Evolutionary conservation across 495 filamentous ascomycete species (phyloP).

Genomic region (Neurospora pannonica): DNA sequence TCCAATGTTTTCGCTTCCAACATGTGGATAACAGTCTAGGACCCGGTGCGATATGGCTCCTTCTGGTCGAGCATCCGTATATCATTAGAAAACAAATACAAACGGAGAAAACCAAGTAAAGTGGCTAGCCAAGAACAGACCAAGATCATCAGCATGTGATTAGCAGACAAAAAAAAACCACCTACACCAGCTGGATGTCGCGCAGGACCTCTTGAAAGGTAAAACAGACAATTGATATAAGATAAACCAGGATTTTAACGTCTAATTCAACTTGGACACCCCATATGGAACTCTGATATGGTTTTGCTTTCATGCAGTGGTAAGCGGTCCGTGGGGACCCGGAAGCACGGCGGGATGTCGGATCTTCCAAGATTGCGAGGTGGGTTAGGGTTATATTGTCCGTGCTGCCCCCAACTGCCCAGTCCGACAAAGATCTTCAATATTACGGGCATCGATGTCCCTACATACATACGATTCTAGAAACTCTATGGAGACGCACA

Average conservation of each 20-base stretch:
- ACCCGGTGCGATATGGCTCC: not conserved
- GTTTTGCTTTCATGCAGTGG: not conserved
- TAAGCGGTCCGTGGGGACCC: not conserved
- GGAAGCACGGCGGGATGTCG: not conserved
- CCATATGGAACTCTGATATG: not conserved
- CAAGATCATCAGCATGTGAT: not conserved
- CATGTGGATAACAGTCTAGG: not conserved
- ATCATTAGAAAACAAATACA: not conserved
- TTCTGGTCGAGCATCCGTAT: not conserved
- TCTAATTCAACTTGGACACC: not conserved
- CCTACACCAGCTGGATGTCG: not conserved
- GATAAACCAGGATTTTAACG: not conserved
- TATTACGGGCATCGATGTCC: not conserved
- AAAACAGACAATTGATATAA: not conserved
- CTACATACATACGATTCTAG: not conserved
- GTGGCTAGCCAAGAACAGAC: not conserved
- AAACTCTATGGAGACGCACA: not conserved
- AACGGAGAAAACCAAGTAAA: not conserved
- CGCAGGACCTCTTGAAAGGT: not conserved
- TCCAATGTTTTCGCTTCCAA: not conserved
- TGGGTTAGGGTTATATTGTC: not conserved
- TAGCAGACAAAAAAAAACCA: not conserved
- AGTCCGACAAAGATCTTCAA: not conserved
- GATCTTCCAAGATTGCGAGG: not conserved
- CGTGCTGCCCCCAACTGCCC: not conserved